These are phyloP conservation scores for Suillus luteus DNA, from an alignment of 768 basidiomycete genomes.

Conservation along the genomic window DNA sequence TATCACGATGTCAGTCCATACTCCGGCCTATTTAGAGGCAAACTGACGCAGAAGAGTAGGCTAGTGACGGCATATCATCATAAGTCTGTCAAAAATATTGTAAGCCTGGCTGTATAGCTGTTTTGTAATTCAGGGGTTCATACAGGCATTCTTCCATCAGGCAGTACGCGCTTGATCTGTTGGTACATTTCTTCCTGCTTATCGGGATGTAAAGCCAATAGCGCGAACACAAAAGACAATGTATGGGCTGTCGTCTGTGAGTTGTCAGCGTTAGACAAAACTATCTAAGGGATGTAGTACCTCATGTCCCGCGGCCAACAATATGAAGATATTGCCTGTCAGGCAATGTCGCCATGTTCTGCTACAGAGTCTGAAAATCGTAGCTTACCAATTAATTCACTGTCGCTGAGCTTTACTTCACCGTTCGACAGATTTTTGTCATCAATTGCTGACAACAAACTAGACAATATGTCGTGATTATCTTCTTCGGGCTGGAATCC, in stretches of 20 bases:
- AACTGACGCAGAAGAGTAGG: conserved; percentile 30
- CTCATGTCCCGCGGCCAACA: conserved; percentile 63
- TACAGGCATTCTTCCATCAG: conserved; percentile 28
- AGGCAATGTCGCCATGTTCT: not conserved
- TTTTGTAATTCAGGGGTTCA: conserved; percentile 4
- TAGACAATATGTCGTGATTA: conserved; percentile 54
- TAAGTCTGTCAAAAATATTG: conserved; percentile 24
- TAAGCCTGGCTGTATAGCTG: not conserved
- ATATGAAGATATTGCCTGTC: conserved; percentile 40
- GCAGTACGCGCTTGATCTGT: conserved; percentile 30
- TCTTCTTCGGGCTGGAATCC: conserved; percentile 36
- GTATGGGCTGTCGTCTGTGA: conserved; percentile 37
- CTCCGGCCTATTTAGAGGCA: not conserved
- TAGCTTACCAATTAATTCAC: conserved; percentile 42
- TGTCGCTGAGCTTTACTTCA: conserved; percentile 39
- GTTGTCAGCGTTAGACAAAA: not conserved
- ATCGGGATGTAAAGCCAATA: conserved; percentile 43
- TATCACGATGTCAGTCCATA: conserved; percentile 12
- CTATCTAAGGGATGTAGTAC: conserved; percentile 25
- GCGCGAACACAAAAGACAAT: conserved; percentile 33
- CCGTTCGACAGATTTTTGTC: conserved; percentile 30
- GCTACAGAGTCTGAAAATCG: not conserved
- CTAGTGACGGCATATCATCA: conserved; percentile 29
- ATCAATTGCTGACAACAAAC: conserved; percentile 52
- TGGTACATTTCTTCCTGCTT: conserved; percentile 40